These are phyloP conservation scores for Hippophae tibetana DNA, from an alignment of 306 rosid genomes.

Conservation along the genomic window DNA sequence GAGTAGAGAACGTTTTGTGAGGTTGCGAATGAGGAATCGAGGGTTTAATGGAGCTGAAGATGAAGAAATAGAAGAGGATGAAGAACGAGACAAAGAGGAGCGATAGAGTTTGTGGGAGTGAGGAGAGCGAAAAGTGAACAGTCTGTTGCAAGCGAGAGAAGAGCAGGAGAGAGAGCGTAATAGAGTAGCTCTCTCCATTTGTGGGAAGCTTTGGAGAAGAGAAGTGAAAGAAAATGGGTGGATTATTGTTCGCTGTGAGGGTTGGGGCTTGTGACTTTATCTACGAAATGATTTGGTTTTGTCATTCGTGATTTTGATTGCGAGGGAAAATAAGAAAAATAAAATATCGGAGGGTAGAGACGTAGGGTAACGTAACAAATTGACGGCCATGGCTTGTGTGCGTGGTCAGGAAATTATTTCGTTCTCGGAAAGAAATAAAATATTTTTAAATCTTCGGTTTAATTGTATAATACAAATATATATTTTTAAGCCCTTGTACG, in stretches of 20 bases:
- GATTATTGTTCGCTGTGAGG: no score
- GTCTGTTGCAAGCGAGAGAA: slow-evolving; percentile 32
- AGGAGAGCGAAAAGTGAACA: slow-evolving; percentile 38
- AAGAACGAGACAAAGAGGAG: slow-evolving; percentile 7
- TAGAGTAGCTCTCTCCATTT: slow-evolving; percentile 70
- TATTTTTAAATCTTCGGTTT: no score
- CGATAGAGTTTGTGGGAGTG: slow-evolving; percentile 11
- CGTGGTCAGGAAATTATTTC: slow-evolving; percentile 2
- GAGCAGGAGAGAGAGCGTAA: slow-evolving; percentile 59
- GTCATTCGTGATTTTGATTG: neutral
- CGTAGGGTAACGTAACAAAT: neutral
- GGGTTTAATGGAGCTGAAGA: slow-evolving; percentile 11
- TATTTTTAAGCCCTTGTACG: no score
- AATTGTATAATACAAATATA: no score
- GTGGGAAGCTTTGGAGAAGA: neutral
- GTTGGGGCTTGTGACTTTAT: no score
- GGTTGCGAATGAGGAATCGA: slow-evolving; percentile 11
- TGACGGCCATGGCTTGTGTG: neutral
- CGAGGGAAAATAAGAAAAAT: slow-evolving; percentile 7
- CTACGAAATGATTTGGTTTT: no score
- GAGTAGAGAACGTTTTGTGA: slow-evolving; percentile 22
- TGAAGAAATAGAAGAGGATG: neutral
- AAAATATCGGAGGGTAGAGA: no score
- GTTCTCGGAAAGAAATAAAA: no score
- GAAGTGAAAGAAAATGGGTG: no score